Conservation (phyloP, 768 basidiomycete species). For the Kwoniella pini region DNA sequence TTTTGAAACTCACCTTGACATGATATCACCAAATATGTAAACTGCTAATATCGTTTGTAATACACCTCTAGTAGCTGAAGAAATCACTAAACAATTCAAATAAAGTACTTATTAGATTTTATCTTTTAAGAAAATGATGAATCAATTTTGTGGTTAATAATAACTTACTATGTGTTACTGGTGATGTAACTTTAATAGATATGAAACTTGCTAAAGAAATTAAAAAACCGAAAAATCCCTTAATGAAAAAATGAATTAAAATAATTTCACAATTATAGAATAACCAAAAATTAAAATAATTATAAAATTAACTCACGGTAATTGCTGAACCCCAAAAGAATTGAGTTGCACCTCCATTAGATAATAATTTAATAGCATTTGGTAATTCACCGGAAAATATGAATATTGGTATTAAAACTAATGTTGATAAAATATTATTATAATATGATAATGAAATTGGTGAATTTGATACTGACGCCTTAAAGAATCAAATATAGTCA, state of each 20-base stretch:
- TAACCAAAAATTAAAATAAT: not conserved
- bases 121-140: too few relatives aligned
- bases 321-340: constrained; percentile 78
- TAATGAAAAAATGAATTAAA: not conserved
- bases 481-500: not conserved
- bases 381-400: constrained; percentile 74
- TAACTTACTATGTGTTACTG: constrained; percentile 80
- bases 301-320: constrained; percentile 62
- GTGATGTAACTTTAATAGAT: constrained; percentile 95
- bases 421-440: constrained; percentile 76
- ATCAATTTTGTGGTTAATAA: too few relatives aligned
- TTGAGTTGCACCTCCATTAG: constrained; percentile 59
- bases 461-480: constrained; percentile 67
- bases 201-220: constrained; percentile 91
- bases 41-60: constrained; percentile 81
- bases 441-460: constrained; percentile 88
- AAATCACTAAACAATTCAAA: constrained; percentile 34
- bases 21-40: constrained; percentile 76
- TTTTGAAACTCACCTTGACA: constrained; percentile 66
- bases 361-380: constrained; percentile 65
- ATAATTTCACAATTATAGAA: too few relatives aligned
- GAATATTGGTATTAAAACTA: constrained; percentile 71
- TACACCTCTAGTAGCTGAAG: constrained; percentile 88
- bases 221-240: constrained; percentile 67
- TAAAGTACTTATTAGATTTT: too few relatives aligned